Evolutionary conservation across 2,329 filamentous ascomycete species (phyloP).

Genomic region (Septoria linicola): DNA sequence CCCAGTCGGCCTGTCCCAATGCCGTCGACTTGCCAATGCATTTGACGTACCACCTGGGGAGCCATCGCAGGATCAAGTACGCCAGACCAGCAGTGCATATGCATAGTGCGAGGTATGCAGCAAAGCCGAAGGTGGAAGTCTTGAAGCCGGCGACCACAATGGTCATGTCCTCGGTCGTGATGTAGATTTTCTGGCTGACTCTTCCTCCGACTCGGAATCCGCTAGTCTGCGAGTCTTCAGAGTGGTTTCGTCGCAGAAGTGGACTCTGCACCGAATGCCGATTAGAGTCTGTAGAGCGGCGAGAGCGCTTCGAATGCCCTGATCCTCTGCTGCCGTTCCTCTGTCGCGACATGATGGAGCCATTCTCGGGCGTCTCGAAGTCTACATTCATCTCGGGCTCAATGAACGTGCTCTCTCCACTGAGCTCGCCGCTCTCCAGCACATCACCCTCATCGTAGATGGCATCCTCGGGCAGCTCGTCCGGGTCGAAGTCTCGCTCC

Average conservation of each 20-base stretch:
- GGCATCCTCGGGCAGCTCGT: slow-evolving; percentile 52
- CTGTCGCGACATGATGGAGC: slow-evolving; percentile 25
- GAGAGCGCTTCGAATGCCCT: slow-evolving; percentile 48
- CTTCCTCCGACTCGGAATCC: slow-evolving; percentile 60
- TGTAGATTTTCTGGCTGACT: slow-evolving; percentile 85
- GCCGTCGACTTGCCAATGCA: slow-evolving; percentile 68
- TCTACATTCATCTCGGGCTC: slow-evolving; percentile 33
- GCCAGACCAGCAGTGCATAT: slow-evolving; percentile 70
- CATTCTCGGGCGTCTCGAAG: slow-evolving; percentile 16
- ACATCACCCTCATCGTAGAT: slow-evolving; percentile 45
- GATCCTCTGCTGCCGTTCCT: slow-evolving; percentile 42
- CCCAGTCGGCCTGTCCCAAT: slow-evolving; percentile 78
- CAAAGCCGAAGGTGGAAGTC: slow-evolving; percentile 69
- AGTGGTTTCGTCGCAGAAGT: slow-evolving; percentile 70
- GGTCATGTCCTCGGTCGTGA: slow-evolving; percentile 88
- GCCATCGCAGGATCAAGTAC: slow-evolving; percentile 84
- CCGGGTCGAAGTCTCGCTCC: slow-evolving; percentile 59
- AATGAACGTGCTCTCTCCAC: slow-evolving; percentile 35
- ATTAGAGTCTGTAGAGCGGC: slow-evolving; percentile 19
- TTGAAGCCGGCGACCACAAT: slow-evolving; percentile 90
- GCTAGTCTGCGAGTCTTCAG: slow-evolving; percentile 66
- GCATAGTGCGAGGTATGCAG: slow-evolving; percentile 69
- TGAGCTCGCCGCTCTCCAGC: slow-evolving; percentile 44
- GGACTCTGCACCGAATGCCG: slow-evolving; percentile 46
- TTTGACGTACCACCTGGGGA: slow-evolving; percentile 80